Conservation (phyloP, 805 yeast genomes). For the Lipomyces yamadae region DNA sequence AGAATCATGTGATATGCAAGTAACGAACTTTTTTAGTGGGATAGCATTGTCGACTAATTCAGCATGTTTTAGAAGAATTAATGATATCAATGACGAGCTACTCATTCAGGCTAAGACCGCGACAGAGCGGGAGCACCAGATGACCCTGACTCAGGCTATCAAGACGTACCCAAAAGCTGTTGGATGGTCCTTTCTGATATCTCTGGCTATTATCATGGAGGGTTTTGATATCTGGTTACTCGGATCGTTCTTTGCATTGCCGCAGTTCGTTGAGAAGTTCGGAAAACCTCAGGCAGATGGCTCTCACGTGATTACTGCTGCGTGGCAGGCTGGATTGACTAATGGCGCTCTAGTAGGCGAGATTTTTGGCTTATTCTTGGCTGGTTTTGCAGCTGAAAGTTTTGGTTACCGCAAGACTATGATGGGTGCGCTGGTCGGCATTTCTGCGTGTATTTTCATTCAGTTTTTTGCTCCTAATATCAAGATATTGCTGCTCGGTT, state of each 20-base stretch:
- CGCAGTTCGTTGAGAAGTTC: slow-evolving; percentile 28
- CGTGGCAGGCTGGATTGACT: slow-evolving; percentile 43
- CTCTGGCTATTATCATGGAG: slow-evolving; percentile 55
- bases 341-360: slow-evolving; percentile 49
- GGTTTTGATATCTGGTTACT: slow-evolving; percentile 54
- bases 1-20: too few relatives aligned
- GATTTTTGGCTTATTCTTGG: slow-evolving; percentile 53
- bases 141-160: too few relatives aligned
- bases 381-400: slow-evolving; percentile 53
- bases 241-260: slow-evolving; percentile 49
- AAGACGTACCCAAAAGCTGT: slow-evolving; percentile 52
- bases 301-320: slow-evolving; percentile 36
- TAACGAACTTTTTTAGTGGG: too few relatives aligned
- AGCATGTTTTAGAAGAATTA: too few relatives aligned
- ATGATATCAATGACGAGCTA: too few relatives aligned
- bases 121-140: too few relatives aligned
- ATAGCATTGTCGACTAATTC: too few relatives aligned
- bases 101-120: too few relatives aligned
- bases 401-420: slow-evolving; percentile 55
- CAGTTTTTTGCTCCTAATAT: slow-evolving; percentile 53
- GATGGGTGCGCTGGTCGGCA: slow-evolving; percentile 46
- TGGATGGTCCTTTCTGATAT: slow-evolving; percentile 54
- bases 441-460: slow-evolving; percentile 53
- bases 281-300: slow-evolving; percentile 27
- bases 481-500: slow-evolving; percentile 49